Evolutionary conservation across 179 eudicot genomes (phyloP).

Genomic region (Silene coronaria): DNA sequence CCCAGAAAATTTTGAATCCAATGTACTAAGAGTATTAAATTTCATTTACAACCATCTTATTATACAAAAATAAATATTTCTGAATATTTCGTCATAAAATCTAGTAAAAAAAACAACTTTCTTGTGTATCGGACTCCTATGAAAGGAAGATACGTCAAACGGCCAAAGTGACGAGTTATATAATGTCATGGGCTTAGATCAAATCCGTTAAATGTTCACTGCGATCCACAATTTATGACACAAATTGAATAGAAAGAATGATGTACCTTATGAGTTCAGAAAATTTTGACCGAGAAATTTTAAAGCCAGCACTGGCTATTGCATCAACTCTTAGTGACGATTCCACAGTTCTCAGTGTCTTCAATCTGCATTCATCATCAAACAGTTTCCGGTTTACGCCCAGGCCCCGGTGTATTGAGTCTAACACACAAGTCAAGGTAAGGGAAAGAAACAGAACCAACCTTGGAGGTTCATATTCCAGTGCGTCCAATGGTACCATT

Average conservation of each 20-base stretch:
- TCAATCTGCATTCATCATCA: slow-evolving; percentile 44
- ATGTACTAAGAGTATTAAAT: no score
- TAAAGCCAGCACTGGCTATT: slow-evolving; percentile 90
- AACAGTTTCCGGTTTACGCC: slow-evolving; percentile 3
- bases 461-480: slow-evolving; percentile 86
- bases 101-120: no score
- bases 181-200: neutral
- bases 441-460: slow-evolving; percentile 15
- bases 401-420: neutral
- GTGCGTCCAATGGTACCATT: slow-evolving; percentile 64
- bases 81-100: no score
- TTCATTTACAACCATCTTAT: no score
- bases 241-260: neutral
- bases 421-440: slow-evolving; percentile 7
- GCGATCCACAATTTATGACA: neutral
- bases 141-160: neutral
- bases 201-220: neutral
- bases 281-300: slow-evolving; percentile 82
- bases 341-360: slow-evolving; percentile 70
- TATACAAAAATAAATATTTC: no score
- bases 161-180: neutral
- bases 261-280: slow-evolving; percentile 71
- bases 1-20: no score
- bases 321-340: slow-evolving; percentile 85
- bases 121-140: neutral